Evolutionary conservation across 2,329 filamentous ascomycete genomes (phyloP), one percentile per base, ranked within the genome.

Genomic region (Fusarium buxicola): DNA sequence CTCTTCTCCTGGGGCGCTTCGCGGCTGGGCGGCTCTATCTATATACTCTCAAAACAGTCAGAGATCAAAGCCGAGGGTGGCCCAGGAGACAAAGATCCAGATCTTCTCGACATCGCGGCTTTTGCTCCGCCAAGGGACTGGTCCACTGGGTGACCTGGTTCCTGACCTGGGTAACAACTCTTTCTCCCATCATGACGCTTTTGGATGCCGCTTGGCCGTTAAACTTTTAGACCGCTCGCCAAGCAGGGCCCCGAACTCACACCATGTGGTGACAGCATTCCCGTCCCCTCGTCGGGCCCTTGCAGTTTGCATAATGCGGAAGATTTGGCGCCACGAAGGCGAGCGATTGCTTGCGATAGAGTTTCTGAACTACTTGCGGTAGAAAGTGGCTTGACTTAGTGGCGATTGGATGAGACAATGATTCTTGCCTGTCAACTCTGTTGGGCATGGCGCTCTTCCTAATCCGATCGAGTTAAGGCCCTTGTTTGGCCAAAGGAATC

Each of bases 191-290:
- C 31, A 43, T 35, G n/a, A 34, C 39, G 21, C 51, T 49, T 55
- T 35, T 27, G 3, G 32, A 47, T 15, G 34, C 34, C 47, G 31
- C 47, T 12, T n/a, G n/a, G 48, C 43, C 46, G 49, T 60, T 60
- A 63, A 53, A 16, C 62, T 66, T 66, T 63, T 15, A 8, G 18
- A 7, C 32, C 13, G 8, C 25, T 36, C 25, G 11, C 39, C 25
- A 35, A 24, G 11, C 16, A 12, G 15, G 10, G 58, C 18, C 55
- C 34, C 18, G 35, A 61, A 30, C 51, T 15, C 28, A 12, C 41
- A 36, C 58, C 59, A 53, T 31, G 39, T 30, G 47, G 41, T 27
- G 40, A 15, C 31, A 24, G 7, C 58, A 65, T 66, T 66, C 63
- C 63, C 39, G 40, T 9, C 2, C 3, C 24, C 18, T 30, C n/a